Percentiles rank a stretch among this genome's conserved stretches.
Conservation (phyloP, 1,284 basidiomycete genomes). For the Kalmanozyma brasiliensis region DNA sequence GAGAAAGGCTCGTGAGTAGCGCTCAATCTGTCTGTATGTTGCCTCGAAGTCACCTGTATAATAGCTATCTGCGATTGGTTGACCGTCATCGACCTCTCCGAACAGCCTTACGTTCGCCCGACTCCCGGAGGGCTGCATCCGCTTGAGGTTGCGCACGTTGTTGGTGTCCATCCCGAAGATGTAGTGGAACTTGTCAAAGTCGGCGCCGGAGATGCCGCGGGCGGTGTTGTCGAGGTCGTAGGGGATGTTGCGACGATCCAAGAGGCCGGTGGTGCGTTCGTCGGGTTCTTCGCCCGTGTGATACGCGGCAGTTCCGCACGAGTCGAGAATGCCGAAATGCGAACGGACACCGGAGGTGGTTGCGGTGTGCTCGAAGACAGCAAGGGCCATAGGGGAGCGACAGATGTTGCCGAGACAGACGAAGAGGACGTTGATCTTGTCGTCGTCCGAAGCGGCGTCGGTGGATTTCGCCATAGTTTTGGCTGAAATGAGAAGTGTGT, state of each 20-base stretch:
- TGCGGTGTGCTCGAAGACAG: conserved; percentile 57
- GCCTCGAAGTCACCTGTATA: conserved; percentile 70
- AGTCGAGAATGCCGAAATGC: conserved; percentile 59
- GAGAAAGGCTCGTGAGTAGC: conserved; percentile 58
- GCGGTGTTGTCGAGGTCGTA: conserved; percentile 66
- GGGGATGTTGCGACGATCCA: conserved; percentile 68
- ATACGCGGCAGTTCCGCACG: conserved; percentile 60
- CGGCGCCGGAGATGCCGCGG: conserved; percentile 64
- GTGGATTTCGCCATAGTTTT: conserved; percentile 11
- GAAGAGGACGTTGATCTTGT: conserved; percentile 61
- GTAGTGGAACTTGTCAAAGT: conserved; percentile 70
- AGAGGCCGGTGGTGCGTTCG: conserved; percentile 68
- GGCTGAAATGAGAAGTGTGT: too few species aligned
- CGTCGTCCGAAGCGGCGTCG: neutral
- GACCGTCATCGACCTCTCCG: conserved; percentile 47
- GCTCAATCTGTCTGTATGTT: conserved; percentile 69
- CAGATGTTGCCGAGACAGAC: conserved; percentile 66
- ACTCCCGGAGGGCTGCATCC: conserved; percentile 60
- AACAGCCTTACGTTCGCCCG: conserved; percentile 57
- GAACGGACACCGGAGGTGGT: conserved; percentile 31
- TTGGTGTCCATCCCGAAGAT: conserved; percentile 70
- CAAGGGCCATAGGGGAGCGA: conserved; percentile 61
- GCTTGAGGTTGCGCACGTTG: conserved; percentile 69
- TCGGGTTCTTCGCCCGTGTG: conserved; percentile 64
- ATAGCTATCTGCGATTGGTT: conserved; percentile 66